A percentile compares a stretch with the other conserved stretches of the same genome.
Conservation (phyloP, 2,329 filamentous ascomycete genomes). For the Pyricularia pennisetigena region DNA sequence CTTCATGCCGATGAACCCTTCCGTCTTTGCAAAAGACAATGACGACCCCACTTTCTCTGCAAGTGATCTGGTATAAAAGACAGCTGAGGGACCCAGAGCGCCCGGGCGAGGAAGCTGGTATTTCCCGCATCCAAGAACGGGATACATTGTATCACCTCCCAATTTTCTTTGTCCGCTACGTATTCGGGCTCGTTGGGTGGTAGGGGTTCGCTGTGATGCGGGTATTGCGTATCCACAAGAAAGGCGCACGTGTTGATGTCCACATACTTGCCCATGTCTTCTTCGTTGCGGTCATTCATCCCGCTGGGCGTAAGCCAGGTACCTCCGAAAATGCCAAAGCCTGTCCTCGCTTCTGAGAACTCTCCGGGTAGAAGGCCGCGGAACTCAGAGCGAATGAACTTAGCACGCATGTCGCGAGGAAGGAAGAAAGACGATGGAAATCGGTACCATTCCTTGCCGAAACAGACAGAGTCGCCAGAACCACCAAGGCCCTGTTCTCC, state of each 20-base stretch:
- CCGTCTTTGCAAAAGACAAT: slow-evolving; percentile 69
- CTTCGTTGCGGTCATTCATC: slow-evolving; percentile 86
- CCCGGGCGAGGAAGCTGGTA: slow-evolving; percentile 64
- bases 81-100: slow-evolving; percentile 72
- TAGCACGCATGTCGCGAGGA: slow-evolving; percentile 71
- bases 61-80: slow-evolving; percentile 58
- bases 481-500: slow-evolving; percentile 11
- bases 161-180: slow-evolving; percentile 59
- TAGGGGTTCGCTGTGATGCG: slow-evolving; percentile 32
- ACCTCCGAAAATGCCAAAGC: slow-evolving; percentile 69
- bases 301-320: slow-evolving; percentile 73
- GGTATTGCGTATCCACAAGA: slow-evolving; percentile 79
- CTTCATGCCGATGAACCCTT: slow-evolving; percentile 10
- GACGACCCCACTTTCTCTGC: slow-evolving; percentile 73
- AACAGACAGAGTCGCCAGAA: slow-evolving; percentile 64
- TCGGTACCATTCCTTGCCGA: slow-evolving; percentile 97
- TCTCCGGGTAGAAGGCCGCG: slow-evolving; percentile 81
- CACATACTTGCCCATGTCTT: slow-evolving; percentile 80
- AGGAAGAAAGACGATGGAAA: slow-evolving; percentile 92
- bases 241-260: slow-evolving; percentile 70
- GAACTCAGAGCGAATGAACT: slow-evolving; percentile 88
- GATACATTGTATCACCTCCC: slow-evolving; percentile 68
- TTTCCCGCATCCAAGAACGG: slow-evolving; percentile 71
- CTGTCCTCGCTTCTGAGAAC: slow-evolving; percentile 64
- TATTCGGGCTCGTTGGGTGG: slow-evolving; percentile 74